Base-by-base conservation (phyloP, 2,329 filamentous ascomycete genomes). In the Exophiala spinifera region DNA sequence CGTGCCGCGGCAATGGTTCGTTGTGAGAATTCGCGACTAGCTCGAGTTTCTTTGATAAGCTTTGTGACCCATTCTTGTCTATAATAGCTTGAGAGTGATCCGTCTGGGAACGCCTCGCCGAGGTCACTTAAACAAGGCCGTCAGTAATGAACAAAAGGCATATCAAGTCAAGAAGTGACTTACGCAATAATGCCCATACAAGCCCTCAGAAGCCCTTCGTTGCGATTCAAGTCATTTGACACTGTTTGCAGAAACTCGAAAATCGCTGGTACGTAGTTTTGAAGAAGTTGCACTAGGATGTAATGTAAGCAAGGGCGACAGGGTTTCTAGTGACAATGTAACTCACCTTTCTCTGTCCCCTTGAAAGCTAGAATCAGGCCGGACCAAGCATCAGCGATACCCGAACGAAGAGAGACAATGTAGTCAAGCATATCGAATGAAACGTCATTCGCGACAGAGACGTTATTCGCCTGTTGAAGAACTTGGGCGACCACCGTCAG, bases 361-460 rank as follows among this genome's bases (percentile, higher is more conserved):
- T 94, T 95, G 87, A 97, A 91, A 49, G 94, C 91, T 70, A 92
- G 85, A 68, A 99, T 91, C 63, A 96, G 94, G 63, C 94, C 94
- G 66, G 91, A 91, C 91, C 95, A 99, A 31, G 94, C 94, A 79
- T 99, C 94, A 87, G 97, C 96, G 63, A 99, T 97, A 64, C 92
- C 94, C 70, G 99, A 95, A 50, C 94, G 87, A 46, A 99, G 81
- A 17, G 91, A 96, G 61, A 95, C 84, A 64, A 99, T 87, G 70
- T 99, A 99, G 73, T 97, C 92, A 54, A 91, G 86, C 88, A 97
- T 95, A 74, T 99, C 94, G 65, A 91, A 94, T 47, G 88, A 88
- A 55, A 88, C 86, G 63, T 96, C 91, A 23, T 85, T 80, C 53
- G 84, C 84, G 39, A 89, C 83, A 28, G 86, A 88, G 53, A 99